Percentiles rank a stretch among this genome's conserved stretches.
phyloP scores from a whole-genome alignment of 345 rosid species.

The Kandelia obovata region DNA sequence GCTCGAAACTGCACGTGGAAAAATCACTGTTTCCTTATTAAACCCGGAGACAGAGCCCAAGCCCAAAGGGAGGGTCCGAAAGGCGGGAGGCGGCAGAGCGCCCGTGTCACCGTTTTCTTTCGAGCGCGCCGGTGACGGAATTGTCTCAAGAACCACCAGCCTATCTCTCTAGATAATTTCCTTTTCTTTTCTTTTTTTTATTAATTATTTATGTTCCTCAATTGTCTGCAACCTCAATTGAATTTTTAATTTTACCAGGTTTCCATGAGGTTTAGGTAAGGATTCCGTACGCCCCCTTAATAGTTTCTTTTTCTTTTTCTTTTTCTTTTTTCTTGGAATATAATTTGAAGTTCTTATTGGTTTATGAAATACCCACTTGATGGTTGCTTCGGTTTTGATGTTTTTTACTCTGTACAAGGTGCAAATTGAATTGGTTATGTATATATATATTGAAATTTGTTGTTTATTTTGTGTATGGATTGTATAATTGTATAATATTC shows the following conservation, averaged over 20 bases:
- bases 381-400: constrained; percentile 2
- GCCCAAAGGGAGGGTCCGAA: constrained; percentile 2
- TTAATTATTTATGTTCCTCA: constrained; percentile 12
- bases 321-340: background rate
- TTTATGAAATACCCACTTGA: background rate
- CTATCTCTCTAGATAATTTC: constrained; percentile 10
- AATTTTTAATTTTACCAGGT: constrained; percentile 13
- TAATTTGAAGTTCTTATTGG: too few relatives aligned
- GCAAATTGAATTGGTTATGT: constrained; percentile 15
- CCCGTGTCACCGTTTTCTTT: constrained; percentile 33
- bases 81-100: constrained; percentile 15
- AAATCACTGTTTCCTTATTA: constrained; percentile 22
- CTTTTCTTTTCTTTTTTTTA: background rate
- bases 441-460: too few relatives aligned
- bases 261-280: constrained; percentile 33
- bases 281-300: constrained; percentile 17
- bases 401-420: constrained; percentile 14
- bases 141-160: constrained; percentile 2
- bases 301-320: constrained; percentile 12
- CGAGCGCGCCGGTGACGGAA: constrained; percentile 33
- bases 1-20: constrained; percentile 12
- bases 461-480: background rate
- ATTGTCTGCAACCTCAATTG: constrained; percentile 13
- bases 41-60: background rate
- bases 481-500: constrained; percentile 8